Conservation (phyloP, 2,329 filamentous ascomycete species). For the Aspergillus luchuensis region DNA sequence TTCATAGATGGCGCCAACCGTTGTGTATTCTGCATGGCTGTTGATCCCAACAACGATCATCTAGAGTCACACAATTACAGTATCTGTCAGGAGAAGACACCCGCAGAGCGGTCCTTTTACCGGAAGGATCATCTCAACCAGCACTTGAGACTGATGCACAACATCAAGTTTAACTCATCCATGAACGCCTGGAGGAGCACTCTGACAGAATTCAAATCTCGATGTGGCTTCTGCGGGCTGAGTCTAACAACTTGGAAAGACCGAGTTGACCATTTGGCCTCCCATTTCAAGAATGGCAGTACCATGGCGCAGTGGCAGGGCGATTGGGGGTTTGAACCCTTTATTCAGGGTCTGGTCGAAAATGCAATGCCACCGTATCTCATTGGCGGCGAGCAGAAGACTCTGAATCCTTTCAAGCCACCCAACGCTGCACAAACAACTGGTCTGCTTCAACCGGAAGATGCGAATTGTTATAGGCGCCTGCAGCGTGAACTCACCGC, state of each 20-base stretch:
- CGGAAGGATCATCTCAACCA: constrained; percentile 65
- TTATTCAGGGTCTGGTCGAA: constrained; percentile 39
- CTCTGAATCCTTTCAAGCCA: constrained; percentile 37
- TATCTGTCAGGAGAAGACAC: constrained; percentile 61
- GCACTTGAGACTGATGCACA: constrained; percentile 62
- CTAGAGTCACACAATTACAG: constrained; percentile 62
- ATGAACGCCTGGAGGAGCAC: constrained; percentile 64
- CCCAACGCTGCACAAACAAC: constrained; percentile 19
- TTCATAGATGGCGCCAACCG: constrained; percentile 53
- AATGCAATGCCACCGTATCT: constrained; percentile 44
- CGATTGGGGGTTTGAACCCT: constrained; percentile 44
- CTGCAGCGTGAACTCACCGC: constrained; percentile 44
- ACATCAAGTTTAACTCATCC: constrained; percentile 54
- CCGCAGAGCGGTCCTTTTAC: constrained; percentile 63
- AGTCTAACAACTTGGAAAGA: constrained; percentile 47
- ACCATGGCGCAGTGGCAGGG: constrained; percentile 43
- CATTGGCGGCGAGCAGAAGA: constrained; percentile 38
- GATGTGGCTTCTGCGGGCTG: constrained; percentile 48
- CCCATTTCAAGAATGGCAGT: constrained; percentile 41
- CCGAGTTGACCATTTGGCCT: constrained; percentile 42
- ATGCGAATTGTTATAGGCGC: constrained; percentile 46
- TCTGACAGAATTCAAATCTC: constrained; percentile 55
- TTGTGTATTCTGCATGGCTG: constrained; percentile 61
- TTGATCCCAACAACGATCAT: constrained; percentile 58
- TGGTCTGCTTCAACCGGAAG: constrained; percentile 32